Base-by-base conservation (phyloP, 176 grass and related monocot species). In the Avena insularis region DNA sequence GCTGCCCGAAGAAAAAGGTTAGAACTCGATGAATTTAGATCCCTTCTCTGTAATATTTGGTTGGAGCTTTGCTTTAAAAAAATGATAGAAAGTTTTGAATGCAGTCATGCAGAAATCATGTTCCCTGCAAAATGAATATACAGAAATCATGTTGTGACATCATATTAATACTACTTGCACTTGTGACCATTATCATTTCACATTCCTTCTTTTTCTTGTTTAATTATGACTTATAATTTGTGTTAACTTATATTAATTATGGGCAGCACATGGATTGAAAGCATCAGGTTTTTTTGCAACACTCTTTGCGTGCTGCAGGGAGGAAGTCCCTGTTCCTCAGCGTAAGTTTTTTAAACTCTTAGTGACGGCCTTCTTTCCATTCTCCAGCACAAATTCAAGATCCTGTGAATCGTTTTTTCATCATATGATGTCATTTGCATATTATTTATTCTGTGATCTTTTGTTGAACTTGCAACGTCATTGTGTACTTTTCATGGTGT, bases 221-320 rank as follows among this genome's bases (percentile, higher is more conserved):
- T 78, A 78, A 6, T 87, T 79, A 78, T 38, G 36, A 48, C 25
- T 59, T 81, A 82, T 16, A 57, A 27, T 27, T 74, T 81, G 23
- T 14, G 19, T 65, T 87, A 82, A 85, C 77, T 73, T 84, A 6
- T 36, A 79, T 10, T 73, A 79, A 85, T 86, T 75, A 61, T 88
- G 51, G 50, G 88, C 89, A 98, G 96, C 83, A 83, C 80, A 67
- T 64, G 89, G 87, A 83, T 88, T 89, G 31, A 89, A 83, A 29
- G n/a, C 83, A 87, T 85, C 92, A 79, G 84, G 78, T 14, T 93
- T 96, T 79, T 90, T 99, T 14, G 85, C 91, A 57, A 47, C 87
- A 71, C 83, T 93, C 75, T 91, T 99, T 90, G 83, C 85, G 92
- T 99, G 94, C 86, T 96, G 89, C 40, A 72, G 70, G 79, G 92